Conservation (phyloP, 163 green algal genomes). For the Scenedesmus sp. region DNA sequence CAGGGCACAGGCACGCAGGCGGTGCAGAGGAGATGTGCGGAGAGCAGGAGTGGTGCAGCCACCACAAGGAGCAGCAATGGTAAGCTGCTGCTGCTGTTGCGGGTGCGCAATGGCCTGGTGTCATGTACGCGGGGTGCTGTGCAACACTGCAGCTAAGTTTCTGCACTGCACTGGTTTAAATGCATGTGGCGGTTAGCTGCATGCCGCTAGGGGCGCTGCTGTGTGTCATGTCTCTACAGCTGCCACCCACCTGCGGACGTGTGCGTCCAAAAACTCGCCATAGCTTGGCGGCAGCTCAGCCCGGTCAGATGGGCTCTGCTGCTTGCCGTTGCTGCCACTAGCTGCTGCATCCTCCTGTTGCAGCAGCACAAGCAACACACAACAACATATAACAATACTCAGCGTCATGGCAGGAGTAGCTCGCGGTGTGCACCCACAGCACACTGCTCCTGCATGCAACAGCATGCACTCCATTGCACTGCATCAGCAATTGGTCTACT, state of each 20-base stretch:
- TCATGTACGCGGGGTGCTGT: too few species aligned
- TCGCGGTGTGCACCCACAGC: background rate
- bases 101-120: background rate
- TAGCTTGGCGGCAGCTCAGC: constrained; percentile 28
- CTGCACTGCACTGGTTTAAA: background rate
- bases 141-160: background rate
- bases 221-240: background rate
- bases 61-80: background rate
- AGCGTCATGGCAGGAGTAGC: background rate
- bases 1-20: background rate
- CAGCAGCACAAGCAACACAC: background rate
- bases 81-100: background rate
- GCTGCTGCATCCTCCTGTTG: background rate
- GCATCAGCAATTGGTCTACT: too few species aligned
- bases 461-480: background rate
- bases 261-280: constrained; percentile 32
- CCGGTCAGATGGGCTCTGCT: background rate
- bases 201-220: background rate
- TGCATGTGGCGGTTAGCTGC: background rate
- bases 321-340: background rate
- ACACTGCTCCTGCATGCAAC: background rate
- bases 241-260: constrained; percentile 34
- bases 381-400: background rate
- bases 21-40: background rate
- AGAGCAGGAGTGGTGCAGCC: background rate